Evolutionary conservation across 2,329 filamentous ascomycete species (phyloP).

Genomic region (Colletotrichum kahawae): DNA sequence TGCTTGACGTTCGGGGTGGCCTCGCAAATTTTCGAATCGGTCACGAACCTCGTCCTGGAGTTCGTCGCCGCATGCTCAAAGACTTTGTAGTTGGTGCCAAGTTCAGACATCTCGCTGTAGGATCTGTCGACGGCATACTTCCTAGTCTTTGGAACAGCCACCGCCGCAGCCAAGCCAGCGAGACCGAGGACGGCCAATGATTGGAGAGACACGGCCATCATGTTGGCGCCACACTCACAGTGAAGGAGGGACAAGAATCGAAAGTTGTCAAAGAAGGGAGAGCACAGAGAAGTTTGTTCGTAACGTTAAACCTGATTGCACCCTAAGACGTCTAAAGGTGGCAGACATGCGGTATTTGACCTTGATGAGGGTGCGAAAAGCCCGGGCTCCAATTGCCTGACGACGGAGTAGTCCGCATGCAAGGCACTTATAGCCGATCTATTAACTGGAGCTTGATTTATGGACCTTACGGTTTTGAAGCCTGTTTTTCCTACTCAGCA

Average conservation of each 20-base stretch:
- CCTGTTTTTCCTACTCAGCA: background rate
- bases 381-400: background rate
- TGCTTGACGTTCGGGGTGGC: conserved; percentile 54
- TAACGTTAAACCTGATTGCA: background rate
- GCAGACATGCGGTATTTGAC: conserved; percentile 1
- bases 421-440: background rate
- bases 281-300: background rate
- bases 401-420: background rate
- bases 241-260: background rate
- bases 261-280: background rate
- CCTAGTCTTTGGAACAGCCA: background rate
- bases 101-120: conserved; percentile 14
- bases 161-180: background rate
- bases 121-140: conserved; percentile 17
- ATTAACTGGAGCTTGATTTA: background rate
- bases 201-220: background rate
- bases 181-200: background rate
- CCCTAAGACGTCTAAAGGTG: background rate
- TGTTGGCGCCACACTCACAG: background rate
- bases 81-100: conserved; percentile 42
- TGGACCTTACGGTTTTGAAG: background rate
- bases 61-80: conserved; percentile 53
- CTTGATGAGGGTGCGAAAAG: background rate
- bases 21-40: conserved; percentile 56
- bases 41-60: conserved; percentile 50